A percentile compares a stretch with the other conserved stretches of the same genome.
Evolutionary conservation across 257 asterid genomes (phyloP).

Genomic region (Nicotiana benthamiana): DNA sequence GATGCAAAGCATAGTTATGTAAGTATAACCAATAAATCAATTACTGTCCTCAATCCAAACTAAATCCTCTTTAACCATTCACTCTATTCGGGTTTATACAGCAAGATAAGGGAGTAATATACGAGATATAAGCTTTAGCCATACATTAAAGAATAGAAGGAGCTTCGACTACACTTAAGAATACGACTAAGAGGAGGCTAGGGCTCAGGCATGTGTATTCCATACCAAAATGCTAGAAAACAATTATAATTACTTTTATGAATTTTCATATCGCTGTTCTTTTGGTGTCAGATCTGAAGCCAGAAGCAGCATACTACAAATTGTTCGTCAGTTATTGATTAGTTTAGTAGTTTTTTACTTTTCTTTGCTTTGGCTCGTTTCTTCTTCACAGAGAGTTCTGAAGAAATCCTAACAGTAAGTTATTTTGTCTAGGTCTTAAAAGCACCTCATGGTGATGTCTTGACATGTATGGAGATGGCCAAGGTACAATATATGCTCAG

Average conservation of each 20-base stretch:
- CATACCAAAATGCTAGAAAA: neutral
- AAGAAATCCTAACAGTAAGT: conserved; percentile 12
- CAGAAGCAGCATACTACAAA: neutral
- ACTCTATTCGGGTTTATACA: too few species aligned
- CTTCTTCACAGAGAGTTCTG: neutral
- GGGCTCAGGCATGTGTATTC: neutral
- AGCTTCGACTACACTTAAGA: neutral
- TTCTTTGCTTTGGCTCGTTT: neutral
- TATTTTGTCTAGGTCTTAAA: conserved; percentile 53
- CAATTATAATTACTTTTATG: neutral
- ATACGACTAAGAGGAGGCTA: neutral
- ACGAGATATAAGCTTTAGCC: neutral
- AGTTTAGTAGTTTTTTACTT: neutral
- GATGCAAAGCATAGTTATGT: neutral
- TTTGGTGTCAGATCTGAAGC: neutral
- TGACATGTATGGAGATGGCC: conserved; percentile 95
- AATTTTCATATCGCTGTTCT: neutral
- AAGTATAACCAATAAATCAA: neutral
- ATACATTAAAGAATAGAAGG: neutral
- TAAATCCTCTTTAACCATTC: too few species aligned
- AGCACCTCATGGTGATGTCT: conserved; percentile 85
- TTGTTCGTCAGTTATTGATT: neutral
- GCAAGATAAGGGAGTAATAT: neutral
- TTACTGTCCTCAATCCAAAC: too few species aligned
- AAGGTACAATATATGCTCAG: conserved; percentile 46